phyloP scores from a whole-genome alignment of 2,329 filamentous ascomycete species.

The Xylaria sp. region DNA sequence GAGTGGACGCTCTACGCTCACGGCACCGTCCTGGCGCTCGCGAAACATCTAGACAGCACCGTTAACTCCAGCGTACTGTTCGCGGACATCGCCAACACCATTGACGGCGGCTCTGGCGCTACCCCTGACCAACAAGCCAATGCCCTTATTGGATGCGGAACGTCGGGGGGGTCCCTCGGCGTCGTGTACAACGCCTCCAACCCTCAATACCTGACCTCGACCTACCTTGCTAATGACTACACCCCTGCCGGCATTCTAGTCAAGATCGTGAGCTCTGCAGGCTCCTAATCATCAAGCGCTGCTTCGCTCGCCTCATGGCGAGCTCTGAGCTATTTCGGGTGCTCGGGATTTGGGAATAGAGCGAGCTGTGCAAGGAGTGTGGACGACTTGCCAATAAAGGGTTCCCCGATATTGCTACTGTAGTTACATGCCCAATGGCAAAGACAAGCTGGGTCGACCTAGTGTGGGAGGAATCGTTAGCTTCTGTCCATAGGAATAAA shows the following conservation, averaged over 20 bases:
- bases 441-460: no score
- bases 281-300: no score
- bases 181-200: constrained; percentile 32
- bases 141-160: constrained; percentile 31
- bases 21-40: constrained; percentile 30
- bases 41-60: constrained; percentile 37
- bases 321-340: no score
- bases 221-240: constrained; percentile 39
- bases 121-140: constrained; percentile 6
- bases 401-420: no score
- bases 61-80: constrained; percentile 41
- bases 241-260: constrained; percentile 44
- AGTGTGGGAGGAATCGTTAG: no score
- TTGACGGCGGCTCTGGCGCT: constrained; percentile 41
- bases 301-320: no score
- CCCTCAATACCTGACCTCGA: constrained; percentile 33
- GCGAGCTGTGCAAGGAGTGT: no score
- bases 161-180: constrained; percentile 38
- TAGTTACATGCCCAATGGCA: no score
- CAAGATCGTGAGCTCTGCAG: constrained; percentile 42
- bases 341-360: no score
- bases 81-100: constrained; percentile 45
- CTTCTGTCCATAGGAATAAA: no score
- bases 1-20: constrained; percentile 37
- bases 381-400: no score